Evolutionary conservation across 2,329 filamentous ascomycete species (phyloP), one percentile per base, ranked within the genome.

Genomic region (Cercospora canescens): DNA sequence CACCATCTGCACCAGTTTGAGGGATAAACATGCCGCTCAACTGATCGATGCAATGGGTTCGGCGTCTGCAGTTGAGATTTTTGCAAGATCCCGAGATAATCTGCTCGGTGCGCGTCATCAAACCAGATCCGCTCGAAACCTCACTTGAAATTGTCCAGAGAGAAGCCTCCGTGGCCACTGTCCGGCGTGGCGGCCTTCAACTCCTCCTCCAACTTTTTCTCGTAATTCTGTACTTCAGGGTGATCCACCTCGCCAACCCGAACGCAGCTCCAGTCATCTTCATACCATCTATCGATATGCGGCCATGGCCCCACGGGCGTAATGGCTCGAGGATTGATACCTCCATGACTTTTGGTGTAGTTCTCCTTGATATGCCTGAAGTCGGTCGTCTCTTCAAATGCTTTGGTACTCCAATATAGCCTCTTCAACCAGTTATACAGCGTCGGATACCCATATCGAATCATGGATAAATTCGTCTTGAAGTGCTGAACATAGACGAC

Each of bases 301-400:
- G 87, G 87, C 71, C 81, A 88, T 0, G 87, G 88, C 0, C 87
- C 87, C 68, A 87, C 73, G 0, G 87, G 87, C n/a, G 87, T 89
- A 69, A 90, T 89, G 1, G 81, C 83, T 48, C 82, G 81, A 1
- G 87, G 87, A 69, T 89, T 89, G 66, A 89, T 84, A 66, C 85
- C 83, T 4, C 70, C 71, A 71, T 89, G 87, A 63, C 83, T 86
- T 77, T 89, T 89, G 12, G 87, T 86, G 67, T 87, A 86, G 68
- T 88, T 89, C 74, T 91, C 88, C 77, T 90, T 91, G 74, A 90
- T 90, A 71, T 91, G 88, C 67, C 78, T 83, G 69, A 90, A 90
- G 67, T 90, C 80, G 0, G 88, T 90, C 16, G 85, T 87, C 70
- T 86, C 84, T 64, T 75, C 81, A 67, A 87, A 87, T 0, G 82